A percentile compares a stretch with the other conserved stretches of the same genome.
phyloP scores from a whole-genome alignment of 2,329 filamentous ascomycete genomes.

The Diaporthe destruens region DNA sequence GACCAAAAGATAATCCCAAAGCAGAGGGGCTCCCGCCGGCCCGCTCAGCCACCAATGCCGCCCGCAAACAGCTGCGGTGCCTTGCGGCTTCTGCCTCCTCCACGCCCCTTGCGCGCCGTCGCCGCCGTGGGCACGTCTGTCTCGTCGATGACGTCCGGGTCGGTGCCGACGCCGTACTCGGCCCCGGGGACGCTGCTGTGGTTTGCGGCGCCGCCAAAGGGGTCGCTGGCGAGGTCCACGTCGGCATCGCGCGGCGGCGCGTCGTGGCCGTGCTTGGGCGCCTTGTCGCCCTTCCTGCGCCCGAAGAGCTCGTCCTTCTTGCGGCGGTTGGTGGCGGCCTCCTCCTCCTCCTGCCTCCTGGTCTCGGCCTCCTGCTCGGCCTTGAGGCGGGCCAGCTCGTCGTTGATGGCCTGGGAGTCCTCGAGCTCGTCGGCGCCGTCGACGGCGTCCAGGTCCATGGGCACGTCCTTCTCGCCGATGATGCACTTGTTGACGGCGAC shows the following conservation, averaged over 20 bases:
- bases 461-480: conserved; percentile 68
- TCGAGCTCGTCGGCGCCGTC: conserved; percentile 64
- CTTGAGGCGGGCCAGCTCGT: conserved; percentile 60
- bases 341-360: conserved; percentile 61
- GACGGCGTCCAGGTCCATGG: conserved; percentile 73
- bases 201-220: conserved; percentile 19
- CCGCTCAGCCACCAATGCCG: conserved; percentile 43
- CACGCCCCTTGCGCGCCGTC: conserved; percentile 38
- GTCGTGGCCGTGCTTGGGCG: conserved; percentile 40
- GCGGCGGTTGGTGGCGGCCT: conserved; percentile 61
- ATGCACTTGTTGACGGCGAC: conserved; percentile 73
- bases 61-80: conserved; percentile 35
- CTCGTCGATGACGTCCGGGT: conserved; percentile 45
- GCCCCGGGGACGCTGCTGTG: conserved; percentile 5
- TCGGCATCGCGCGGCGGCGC: conserved; percentile 37
- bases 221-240: conserved; percentile 10
- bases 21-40: background rate
- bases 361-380: conserved; percentile 60
- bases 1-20: background rate
- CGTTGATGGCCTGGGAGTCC: conserved; percentile 69
- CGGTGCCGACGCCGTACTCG: conserved; percentile 41
- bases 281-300: conserved; percentile 51
- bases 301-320: conserved; percentile 64
- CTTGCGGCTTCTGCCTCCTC: conserved; percentile 37
- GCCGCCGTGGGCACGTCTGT: conserved; percentile 40